A percentile compares a stretch with the other conserved stretches of the same genome.
Conservation (phyloP, 2,329 filamentous ascomycete species). For the Xenoacremonium recifei region DNA sequence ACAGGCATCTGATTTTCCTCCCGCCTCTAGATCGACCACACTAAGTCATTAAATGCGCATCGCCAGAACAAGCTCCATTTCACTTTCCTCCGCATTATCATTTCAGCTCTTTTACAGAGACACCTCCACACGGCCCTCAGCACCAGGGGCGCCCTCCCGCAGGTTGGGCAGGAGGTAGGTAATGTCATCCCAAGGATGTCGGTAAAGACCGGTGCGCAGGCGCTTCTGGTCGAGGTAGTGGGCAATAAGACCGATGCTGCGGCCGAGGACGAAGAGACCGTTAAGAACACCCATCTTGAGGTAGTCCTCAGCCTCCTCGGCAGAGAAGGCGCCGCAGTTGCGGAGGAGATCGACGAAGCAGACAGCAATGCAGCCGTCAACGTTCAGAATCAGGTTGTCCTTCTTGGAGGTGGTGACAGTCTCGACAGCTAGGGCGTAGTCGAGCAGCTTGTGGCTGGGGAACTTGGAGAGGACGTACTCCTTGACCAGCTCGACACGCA, state of each 20-base stretch:
- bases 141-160: conserved; percentile 67
- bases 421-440: conserved; percentile 98
- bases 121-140: conserved; percentile 88
- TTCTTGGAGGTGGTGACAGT: conserved; percentile 99
- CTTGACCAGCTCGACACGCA: conserved; percentile 99
- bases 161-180: conserved; percentile 89
- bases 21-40: conserved; percentile 25
- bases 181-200: conserved; percentile 98
- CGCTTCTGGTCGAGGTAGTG: conserved; percentile 99
- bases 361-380: conserved; percentile 95
- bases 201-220: conserved; percentile 96
- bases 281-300: conserved; percentile 98
- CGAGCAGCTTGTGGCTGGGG: conserved; percentile 95
- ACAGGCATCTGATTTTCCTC: conserved; percentile 31
- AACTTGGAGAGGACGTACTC: conserved; percentile 98
- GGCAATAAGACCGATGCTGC: conserved; percentile 97
- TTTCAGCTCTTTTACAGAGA: conserved; percentile 55
- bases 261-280: conserved; percentile 96
- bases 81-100: conserved; percentile 25
- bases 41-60: conserved; percentile 33
- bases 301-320: conserved; percentile 98
- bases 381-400: conserved; percentile 99
- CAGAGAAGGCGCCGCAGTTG: conserved; percentile 95
- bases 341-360: conserved; percentile 98
- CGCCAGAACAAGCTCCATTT: conserved; percentile 11